These are phyloP conservation scores for Alectoria sarmentosa DNA, from an alignment of 495 filamentous ascomycete genomes.

Conservation along the genomic window DNA sequence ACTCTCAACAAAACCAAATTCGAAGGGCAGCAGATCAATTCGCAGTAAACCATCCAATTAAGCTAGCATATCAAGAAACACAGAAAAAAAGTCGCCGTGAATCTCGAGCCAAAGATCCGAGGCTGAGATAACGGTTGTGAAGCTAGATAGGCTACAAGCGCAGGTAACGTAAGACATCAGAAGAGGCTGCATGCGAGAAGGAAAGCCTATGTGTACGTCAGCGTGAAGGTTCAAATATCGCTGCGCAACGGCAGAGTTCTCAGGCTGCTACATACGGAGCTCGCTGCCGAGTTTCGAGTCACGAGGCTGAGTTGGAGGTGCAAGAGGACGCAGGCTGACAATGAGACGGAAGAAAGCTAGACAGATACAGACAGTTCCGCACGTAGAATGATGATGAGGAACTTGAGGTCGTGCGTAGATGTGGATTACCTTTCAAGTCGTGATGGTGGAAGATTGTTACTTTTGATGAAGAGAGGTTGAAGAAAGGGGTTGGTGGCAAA, in stretches of 20 bases:
- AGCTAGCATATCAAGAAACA: not conserved
- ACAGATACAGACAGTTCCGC: not conserved
- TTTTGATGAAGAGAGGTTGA: no score
- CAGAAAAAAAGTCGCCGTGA: not conserved
- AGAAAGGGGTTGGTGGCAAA: no score
- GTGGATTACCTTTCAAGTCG: no score
- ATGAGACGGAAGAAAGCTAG: not conserved
- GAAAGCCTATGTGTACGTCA: not conserved
- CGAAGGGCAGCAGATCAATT: not conserved
- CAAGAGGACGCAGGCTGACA: not conserved
- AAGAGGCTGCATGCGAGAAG: not conserved
- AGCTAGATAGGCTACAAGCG: not conserved
- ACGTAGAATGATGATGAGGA: not conserved
- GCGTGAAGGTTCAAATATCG: not conserved
- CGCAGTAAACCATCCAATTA: not conserved
- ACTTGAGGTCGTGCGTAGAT: no score
- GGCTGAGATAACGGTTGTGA: not conserved
- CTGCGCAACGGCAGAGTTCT: no score
- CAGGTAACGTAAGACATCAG: not conserved
- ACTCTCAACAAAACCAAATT: not conserved
- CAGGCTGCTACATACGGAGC: not conserved
- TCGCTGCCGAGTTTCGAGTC: not conserved
- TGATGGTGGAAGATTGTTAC: no score
- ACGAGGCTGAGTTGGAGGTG: not conserved
- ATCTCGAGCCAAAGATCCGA: not conserved